Evolutionary conservation across 1,284 basidiomycete species (phyloP), one percentile per base, ranked within the genome.

Genomic region (Leccinum fuscescens): DNA sequence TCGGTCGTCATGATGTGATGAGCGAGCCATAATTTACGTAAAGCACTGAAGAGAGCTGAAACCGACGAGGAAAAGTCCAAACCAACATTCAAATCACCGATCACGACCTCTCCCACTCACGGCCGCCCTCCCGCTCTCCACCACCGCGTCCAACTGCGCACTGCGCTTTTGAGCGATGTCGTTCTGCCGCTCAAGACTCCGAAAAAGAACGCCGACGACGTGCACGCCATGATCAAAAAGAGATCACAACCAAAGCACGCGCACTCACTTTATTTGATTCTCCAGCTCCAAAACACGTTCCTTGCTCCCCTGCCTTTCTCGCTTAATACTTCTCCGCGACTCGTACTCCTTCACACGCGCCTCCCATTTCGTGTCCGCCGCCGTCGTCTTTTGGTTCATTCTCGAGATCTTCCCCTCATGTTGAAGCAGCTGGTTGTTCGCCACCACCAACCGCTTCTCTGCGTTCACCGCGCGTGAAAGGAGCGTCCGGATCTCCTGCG

Each of bases 231-330:
- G 17, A 62, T 65, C 64, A 22, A 37, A 11, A 17, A 2, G 7
- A 3, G 14, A 15, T 22, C 27, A 49, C 3, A 15, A 53, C 51
- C 29, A 14, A 58, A 9, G 53, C 2, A 33, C 4, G 15, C 55
- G n/a, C 37, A 58, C 68, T 17, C 44, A 91, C 90, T 86, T 90
- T 64, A 89, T 70, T 68, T 83, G 84, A 61, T 73, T 85, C 75
- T 92, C 89, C 57, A 92, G 75, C 73, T 92, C 90, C 8, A 77
- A 67, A 11, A 86, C 77, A 37, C 89, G 78, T 77, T 99, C 96
- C 79, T 98, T 98, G 42, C 91, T 88, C 3, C 96, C 96, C 70
- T 98, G 95, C 64, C 93, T 82, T 78, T 98, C 96, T 50, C 94
- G 82, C 82, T 98, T 99, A 20, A 66, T 96, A 87, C 74, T 90